Evolutionary conservation across 768 basidiomycete genomes (phyloP).

Genomic region (Melanogaster broomeanus): DNA sequence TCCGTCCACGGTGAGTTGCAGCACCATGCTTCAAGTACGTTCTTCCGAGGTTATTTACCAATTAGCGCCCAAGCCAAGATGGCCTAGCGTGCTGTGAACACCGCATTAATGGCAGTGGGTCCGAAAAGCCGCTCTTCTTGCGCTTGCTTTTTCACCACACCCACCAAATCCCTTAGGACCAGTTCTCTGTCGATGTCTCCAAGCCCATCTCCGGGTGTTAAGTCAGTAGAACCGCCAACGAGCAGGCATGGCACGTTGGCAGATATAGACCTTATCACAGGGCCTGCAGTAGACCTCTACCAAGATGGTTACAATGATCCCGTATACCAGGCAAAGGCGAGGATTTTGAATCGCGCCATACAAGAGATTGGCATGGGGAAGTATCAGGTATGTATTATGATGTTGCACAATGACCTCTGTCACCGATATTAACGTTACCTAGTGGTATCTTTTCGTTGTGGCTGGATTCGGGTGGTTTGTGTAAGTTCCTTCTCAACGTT

Average conservation of each 20-base stretch:
- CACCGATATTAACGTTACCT: neutral
- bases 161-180: neutral
- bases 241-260: neutral
- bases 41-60: too few relatives aligned
- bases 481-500: slow-evolving; percentile 28
- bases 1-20: too few relatives aligned
- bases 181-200: neutral
- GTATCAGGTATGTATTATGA: slow-evolving; percentile 51
- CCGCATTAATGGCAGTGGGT: too few relatives aligned
- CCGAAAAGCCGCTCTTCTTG: neutral
- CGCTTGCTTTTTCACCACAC: neutral
- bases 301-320: slow-evolving; percentile 42
- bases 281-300: slow-evolving; percentile 27
- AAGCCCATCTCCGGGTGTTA: neutral
- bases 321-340: slow-evolving; percentile 51
- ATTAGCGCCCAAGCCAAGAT: too few relatives aligned
- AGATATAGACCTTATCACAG: neutral
- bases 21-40: too few relatives aligned
- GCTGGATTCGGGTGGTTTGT: slow-evolving; percentile 46
- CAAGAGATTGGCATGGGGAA: slow-evolving; percentile 59
- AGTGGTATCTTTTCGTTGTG: slow-evolving; percentile 42
- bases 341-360: slow-evolving; percentile 45
- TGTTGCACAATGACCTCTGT: neutral
- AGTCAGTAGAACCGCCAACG: neutral
- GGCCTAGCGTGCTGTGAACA: too few relatives aligned